Base-by-base conservation (phyloP, 257 asterid species). In the Penstemon eatonii region DNA sequence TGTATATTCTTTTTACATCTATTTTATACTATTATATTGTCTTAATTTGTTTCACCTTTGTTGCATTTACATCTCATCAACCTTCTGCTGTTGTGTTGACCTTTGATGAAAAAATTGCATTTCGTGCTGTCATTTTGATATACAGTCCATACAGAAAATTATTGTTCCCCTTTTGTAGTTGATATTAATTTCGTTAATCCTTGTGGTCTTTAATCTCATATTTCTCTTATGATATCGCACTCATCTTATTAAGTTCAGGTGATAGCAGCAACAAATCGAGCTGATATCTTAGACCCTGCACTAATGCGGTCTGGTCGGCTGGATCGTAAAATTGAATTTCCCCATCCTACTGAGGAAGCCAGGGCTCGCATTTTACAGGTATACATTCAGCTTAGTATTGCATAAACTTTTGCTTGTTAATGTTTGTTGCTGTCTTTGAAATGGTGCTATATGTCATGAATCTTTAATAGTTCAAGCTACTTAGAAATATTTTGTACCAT, bases 291-390 rank as follows among this genome's bases (percentile, higher is more conserved):
- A 64, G 98, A 93, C 82, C 98, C 98, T 73, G 97, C 98, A 43
- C 78, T 93, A 39, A 84, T 93, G 96, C 80, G 97, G 8, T 88
- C 98, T 67, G 98, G 98, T 69, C 87, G 97, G 52, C 80, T 93
- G 79, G 98, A 93, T 85, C 98, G 97, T 54, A 93, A 93, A 76
- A 93, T 93, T 56, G 98, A 93, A 74, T 93, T 92, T 63, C 98
- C 98, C 40, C 98, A 92, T 77, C 98, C 98, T 36, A 73, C 97
- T 6, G 98, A 89, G 73, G 96, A 89, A 75, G 96, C 95, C 62
- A 85, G 96, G 77, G 94, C 94, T 68, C 84, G 95, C 8, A 89
- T 89, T 67, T 79, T 89, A 87, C 94, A 86, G 88, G 96, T 89
- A 50, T 7, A 46, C 33, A 33, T 47, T 41, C 40, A 33, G 43